These are phyloP conservation scores for Dipteronia sinensis DNA, from an alignment of 345 rosid genomes.

Conservation along the genomic window DNA sequence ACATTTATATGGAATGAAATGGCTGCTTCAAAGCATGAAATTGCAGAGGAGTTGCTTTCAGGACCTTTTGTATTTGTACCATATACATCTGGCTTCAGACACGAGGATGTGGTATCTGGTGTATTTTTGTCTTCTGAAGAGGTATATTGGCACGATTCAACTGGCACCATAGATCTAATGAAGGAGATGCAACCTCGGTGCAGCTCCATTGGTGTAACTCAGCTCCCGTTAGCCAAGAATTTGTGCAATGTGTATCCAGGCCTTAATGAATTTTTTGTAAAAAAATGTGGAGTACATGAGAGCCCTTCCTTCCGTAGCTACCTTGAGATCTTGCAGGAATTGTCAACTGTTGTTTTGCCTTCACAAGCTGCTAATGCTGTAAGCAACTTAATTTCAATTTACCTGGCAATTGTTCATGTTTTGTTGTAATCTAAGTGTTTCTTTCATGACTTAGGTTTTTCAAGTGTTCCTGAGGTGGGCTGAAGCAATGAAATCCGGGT, in stretches of 20 bases:
- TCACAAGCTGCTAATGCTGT: slow-evolving; percentile 73
- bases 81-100: slow-evolving; percentile 40
- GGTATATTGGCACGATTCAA: slow-evolving; percentile 83
- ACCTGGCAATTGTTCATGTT: not conserved
- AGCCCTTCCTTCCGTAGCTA: slow-evolving; percentile 62
- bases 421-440: slow-evolving; percentile 26
- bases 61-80: slow-evolving; percentile 78
- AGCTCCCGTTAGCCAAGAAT: slow-evolving; percentile 46
- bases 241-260: slow-evolving; percentile 75
- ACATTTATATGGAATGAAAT: slow-evolving; percentile 71
- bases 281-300: slow-evolving; percentile 70
- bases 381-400: slow-evolving; percentile 33
- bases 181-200: slow-evolving; percentile 40
- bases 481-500: slow-evolving; percentile 63
- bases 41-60: slow-evolving; percentile 50
- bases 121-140: slow-evolving; percentile 63
- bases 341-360: slow-evolving; percentile 66
- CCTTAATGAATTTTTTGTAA: slow-evolving; percentile 81
- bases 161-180: slow-evolving; percentile 59
- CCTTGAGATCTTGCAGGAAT: slow-evolving; percentile 59
- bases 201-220: slow-evolving; percentile 31
- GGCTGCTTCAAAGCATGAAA: slow-evolving; percentile 48
- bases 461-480: slow-evolving; percentile 79
- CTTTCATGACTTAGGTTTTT: slow-evolving; percentile 61
- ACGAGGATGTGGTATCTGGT: slow-evolving; percentile 56